Evolutionary conservation across 768 basidiomycete genomes (phyloP), one percentile per base, ranked within the genome.

Genomic region (Symmetrospora coprosmae): DNA sequence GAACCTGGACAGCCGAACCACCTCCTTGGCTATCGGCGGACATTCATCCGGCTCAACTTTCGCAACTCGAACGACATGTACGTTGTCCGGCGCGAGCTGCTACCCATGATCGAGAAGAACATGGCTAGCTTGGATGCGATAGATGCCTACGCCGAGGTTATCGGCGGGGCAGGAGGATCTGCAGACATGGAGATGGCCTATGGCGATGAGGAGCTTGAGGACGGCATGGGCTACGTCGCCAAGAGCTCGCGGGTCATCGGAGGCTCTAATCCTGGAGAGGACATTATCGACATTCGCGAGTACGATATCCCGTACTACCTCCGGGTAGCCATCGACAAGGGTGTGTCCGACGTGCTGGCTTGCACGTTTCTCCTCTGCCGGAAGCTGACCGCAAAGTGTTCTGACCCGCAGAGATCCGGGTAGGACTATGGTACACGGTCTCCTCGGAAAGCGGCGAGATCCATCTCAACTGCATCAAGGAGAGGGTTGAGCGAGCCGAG

Each of bases 291-390:
- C 71, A 80, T 92, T 45, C 81, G 94, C 34, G 94, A 97, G 71
- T 96, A 84, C 73, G 94, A 99, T 72, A 87, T 97, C 27, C 87
- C 88, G 0, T 99, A 97, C 72, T 96, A 96, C 73, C 78, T 94
- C 45, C 89, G 94, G 19, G 92, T 97, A n/a, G 90, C 92, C 14
- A 99, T 99, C 74, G 94, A 99, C 79, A 89, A 91, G 71, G 75
- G 77, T 78, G 52, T 66, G 74, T 69, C 8, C 28, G 11, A 9
- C 9, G 41, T 4, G 8, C 5, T 28, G n/a, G n/a, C n/a, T n/a
- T n/a, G n/a, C n/a, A n/a, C n/a, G n/a, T n/a, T n/a, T n/a, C n/a
- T n/a, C n/a, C n/a, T n/a, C n/a, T n/a, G n/a, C n/a, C n/a, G n/a
- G n/a, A n/a, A n/a, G n/a, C n/a, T n/a, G n/a, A n/a, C n/a, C n/a